Evolutionary conservation across 352 stramenopile species (phyloP), one percentile per base, ranked within the genome.

Genomic region (Blastocystis sp.): DNA sequence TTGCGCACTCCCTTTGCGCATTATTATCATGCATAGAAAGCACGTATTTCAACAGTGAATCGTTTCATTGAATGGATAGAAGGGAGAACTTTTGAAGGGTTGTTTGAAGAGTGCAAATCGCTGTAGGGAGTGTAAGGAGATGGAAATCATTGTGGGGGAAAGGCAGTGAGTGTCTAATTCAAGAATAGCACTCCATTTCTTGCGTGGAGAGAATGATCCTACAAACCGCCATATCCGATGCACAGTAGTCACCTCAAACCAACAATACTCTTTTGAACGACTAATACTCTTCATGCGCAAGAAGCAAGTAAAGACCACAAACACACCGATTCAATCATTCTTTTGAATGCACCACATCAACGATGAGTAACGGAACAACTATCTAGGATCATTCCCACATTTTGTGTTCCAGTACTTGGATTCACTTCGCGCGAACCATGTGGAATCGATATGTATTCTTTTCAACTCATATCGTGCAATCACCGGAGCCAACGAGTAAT

Each of bases 401-500:
- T 56, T 14, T 56, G 5, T 14, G 48, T 56, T 56, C 14, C 48
- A 56, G 48, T 56, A 14, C 5, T 56, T 56, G 48, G 28, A 34
- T 34, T 34, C 28, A 34, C 28, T 34, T 34, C 28, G 28, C 0
- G 28, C 28, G 28, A 56, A 56, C 14, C 48, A 56, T 56, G 74
- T 84, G 74, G 74, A 84, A 84, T 52, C 74, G 74, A 28, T 84
- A 67, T 19, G 56, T 48, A 21, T 84, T 84, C 41, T 84, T 69
- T 52, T 84, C 74, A 34, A 84, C 74, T 40, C 74, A 67, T 19
- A 84, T 84, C 43, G 74, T 84, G 17, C 74, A 84, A 56, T 84
- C 74, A 19, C 52, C 52, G 11, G 74, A 84, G 40, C 74, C 74
- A 48, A 84, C 74, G 41, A 84, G 74, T 56, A 66, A 45, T 84